A percentile compares a stretch with the other conserved stretches of the same genome.
Conservation (phyloP, 2,329 filamentous ascomycete species). For the Cladophialophora bantiana region DNA sequence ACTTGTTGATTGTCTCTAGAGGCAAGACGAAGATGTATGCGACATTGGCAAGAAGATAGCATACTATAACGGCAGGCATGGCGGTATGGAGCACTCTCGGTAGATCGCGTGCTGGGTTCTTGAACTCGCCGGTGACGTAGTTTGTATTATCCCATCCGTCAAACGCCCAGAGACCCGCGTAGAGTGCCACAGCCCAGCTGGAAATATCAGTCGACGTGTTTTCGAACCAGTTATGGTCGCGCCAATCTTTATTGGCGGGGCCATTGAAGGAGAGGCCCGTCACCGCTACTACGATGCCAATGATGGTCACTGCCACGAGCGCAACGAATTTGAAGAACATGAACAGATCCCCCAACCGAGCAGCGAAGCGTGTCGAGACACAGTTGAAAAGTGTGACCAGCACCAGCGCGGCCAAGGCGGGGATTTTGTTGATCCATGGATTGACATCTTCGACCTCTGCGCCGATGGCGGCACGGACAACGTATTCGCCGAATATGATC, state of each 20-base stretch:
- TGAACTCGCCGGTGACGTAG: constrained; percentile 96
- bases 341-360: constrained; percentile 85
- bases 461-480: constrained; percentile 86
- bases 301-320: constrained; percentile 82
- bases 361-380: constrained; percentile 86
- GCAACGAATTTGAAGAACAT: constrained; percentile 98
- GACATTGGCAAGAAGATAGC: constrained; percentile 88
- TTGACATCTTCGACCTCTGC: constrained; percentile 82
- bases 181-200: constrained; percentile 91
- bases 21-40: constrained; percentile 95
- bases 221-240: constrained; percentile 84
- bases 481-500: constrained; percentile 97
- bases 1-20: constrained; percentile 76
- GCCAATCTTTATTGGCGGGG: constrained; percentile 82
- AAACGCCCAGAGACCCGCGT: constrained; percentile 96
- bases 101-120: constrained; percentile 86
- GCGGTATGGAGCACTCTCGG: constrained; percentile 95
- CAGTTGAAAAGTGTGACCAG: constrained; percentile 86
- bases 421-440: constrained; percentile 87
- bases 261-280: constrained; percentile 84
- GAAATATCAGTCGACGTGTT: constrained; percentile 80
- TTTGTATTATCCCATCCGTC: constrained; percentile 99
- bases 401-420: constrained; percentile 78
- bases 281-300: constrained; percentile 84
- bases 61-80: constrained; percentile 90